Conservation (phyloP, 768 basidiomycete species). For the Gelatoporia subvermispora region DNA sequence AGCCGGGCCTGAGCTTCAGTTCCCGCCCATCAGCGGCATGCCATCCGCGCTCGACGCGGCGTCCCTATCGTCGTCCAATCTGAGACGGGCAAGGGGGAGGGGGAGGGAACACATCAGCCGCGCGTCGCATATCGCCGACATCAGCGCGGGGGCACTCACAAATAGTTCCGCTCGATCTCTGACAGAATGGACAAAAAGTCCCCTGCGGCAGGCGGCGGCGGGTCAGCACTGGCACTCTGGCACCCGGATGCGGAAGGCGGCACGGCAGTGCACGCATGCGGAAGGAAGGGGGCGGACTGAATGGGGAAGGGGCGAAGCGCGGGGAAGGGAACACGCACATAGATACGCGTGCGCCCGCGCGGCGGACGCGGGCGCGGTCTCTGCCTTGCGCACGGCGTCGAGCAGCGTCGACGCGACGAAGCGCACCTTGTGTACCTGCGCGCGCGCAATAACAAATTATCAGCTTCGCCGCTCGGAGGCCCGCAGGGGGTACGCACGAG, state of each 20-base stretch:
- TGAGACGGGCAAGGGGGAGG: conserved; percentile 22
- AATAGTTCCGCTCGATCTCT: conserved; percentile 88
- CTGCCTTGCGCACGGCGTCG: conserved; percentile 78
- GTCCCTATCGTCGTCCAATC: conserved; percentile 65
- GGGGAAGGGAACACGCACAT: conserved; percentile 43
- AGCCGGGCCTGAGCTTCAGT: conserved; percentile 8
- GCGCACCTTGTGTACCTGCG: conserved; percentile 86
- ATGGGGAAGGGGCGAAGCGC: background rate
- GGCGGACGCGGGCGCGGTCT: conserved; percentile 73
- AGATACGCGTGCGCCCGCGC: conserved; percentile 85
- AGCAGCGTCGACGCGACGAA: conserved; percentile 89
- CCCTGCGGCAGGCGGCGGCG: conserved; percentile 44
- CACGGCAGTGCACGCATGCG: background rate
- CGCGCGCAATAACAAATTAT: conserved; percentile 12
- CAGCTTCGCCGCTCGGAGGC: background rate
- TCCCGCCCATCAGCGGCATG: conserved; percentile 32
- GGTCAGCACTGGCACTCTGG: conserved; percentile 1
- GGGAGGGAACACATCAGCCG: no score
- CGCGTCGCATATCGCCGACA: background rate
- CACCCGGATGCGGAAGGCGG: conserved; percentile 1
- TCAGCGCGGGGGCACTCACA: conserved; percentile 40
- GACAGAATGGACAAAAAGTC: conserved; percentile 89
- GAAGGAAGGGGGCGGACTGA: conserved; percentile 3
- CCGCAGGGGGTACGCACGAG: conserved; percentile 37
- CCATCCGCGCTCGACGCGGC: conserved; percentile 55